These are phyloP conservation scores for Martensiomyces pterosporus DNA, from an alignment of 192 early-diverging fungal genomes.

Conservation along the genomic window DNA sequence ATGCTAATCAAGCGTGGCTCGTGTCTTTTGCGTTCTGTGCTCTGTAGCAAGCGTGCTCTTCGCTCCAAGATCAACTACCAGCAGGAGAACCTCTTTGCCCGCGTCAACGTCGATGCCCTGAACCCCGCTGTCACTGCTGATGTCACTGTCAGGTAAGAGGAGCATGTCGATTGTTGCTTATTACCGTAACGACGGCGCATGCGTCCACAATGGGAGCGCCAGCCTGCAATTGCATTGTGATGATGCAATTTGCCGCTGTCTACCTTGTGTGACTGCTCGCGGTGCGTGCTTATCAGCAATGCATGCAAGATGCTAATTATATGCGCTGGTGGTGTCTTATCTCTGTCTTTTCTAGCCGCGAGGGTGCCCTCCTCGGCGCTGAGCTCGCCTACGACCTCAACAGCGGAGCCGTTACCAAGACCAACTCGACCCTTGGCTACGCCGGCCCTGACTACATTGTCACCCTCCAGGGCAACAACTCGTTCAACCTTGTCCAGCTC, in stretches of 20 bases:
- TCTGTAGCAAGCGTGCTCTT: conserved; percentile 43
- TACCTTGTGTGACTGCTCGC: too few relatives aligned
- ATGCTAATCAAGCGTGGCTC: background rate
- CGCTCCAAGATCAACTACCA: conserved; percentile 83
- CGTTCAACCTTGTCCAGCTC: conserved; percentile 81
- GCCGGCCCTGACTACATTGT: conserved; percentile 82
- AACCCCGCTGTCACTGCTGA: conserved; percentile 88
- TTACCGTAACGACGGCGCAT: too few relatives aligned
- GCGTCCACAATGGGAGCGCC: too few relatives aligned
- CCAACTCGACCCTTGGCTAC: conserved; percentile 86
- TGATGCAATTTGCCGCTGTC: too few relatives aligned
- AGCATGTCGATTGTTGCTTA: too few relatives aligned
- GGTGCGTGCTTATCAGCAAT: too few relatives aligned
- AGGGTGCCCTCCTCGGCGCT: conserved; percentile 88
- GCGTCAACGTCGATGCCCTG: conserved; percentile 88
- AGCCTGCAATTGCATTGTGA: too few relatives aligned
- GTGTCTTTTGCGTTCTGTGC: background rate
- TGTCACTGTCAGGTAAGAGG: conserved; percentile 61
- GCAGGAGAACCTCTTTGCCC: conserved; percentile 90
- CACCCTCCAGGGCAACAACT: conserved; percentile 87
- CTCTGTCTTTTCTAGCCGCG: conserved; percentile 52
- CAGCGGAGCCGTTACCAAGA: conserved; percentile 83
- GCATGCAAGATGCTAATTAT: too few relatives aligned
- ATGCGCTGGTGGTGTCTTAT: too few relatives aligned
- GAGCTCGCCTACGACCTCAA: conserved; percentile 92